A percentile compares a stretch with the other conserved stretches of the same genome.
Evolutionary conservation across 495 filamentous ascomycete species (phyloP).

Genomic region (Neohortaea acidophila): DNA sequence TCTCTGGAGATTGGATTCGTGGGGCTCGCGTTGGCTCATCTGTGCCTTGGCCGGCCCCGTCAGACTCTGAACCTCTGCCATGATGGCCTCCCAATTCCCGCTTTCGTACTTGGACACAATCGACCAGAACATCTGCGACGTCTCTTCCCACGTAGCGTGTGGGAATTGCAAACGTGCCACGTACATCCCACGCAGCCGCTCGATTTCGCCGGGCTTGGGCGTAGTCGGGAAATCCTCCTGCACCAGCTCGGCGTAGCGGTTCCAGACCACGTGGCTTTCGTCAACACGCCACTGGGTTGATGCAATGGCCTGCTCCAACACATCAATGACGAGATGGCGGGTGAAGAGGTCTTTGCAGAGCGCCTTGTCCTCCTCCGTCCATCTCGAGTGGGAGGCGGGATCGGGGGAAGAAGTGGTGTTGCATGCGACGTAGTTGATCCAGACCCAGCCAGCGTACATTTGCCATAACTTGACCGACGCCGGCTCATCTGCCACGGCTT

Average conservation of each 20-base stretch:
- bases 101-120: conserved; percentile 70
- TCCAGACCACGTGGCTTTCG: conserved; percentile 82
- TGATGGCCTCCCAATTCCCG: conserved; percentile 58
- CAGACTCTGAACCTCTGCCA: conserved; percentile 51
- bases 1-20: conserved; percentile 51
- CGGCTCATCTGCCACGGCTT: conserved; percentile 67
- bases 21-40: conserved; percentile 51
- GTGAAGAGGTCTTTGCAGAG: conserved; percentile 67
- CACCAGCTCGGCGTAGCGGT: conserved; percentile 51
- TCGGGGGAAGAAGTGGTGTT: conserved; percentile 29
- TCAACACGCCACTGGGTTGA: conserved; percentile 66
- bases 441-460: conserved; percentile 74
- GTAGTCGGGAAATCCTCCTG: conserved; percentile 45
- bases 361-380: conserved; percentile 62
- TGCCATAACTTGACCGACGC: conserved; percentile 76
- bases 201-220: conserved; percentile 42
- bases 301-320: conserved; percentile 65
- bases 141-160: conserved; percentile 73
- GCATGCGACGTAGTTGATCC: conserved; percentile 49
- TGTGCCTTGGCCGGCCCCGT: conserved; percentile 54
- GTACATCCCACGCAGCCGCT: conserved; percentile 53
- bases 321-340: conserved; percentile 54
- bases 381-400: conserved; percentile 25
- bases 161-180: conserved; percentile 59
- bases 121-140: conserved; percentile 64